Percentiles rank a stretch among this genome's conserved stretches.
These are phyloP conservation scores for Termitomyces sp. DNA, from an alignment of 768 basidiomycete genomes.

Conservation along the genomic window DNA sequence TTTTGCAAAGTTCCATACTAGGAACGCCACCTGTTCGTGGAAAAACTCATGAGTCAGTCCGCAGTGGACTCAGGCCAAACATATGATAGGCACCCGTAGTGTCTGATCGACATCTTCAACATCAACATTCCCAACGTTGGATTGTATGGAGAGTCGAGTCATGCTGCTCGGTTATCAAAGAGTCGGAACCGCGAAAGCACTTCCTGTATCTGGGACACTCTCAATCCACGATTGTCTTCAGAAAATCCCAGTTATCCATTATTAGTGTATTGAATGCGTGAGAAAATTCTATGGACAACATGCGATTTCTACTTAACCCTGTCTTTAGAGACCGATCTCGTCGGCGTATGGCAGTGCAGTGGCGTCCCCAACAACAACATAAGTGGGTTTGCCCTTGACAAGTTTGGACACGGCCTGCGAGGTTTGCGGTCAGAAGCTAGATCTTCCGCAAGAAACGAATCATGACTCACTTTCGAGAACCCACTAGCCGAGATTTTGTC, in stretches of 20 bases:
- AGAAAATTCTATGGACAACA: conserved; percentile 15
- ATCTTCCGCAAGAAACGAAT: not conserved
- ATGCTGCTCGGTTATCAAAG: not conserved
- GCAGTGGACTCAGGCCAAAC: not conserved
- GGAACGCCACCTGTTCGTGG: not conserved
- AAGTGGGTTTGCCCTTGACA: conserved; percentile 75
- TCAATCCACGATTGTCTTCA: not conserved
- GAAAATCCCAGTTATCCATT: conserved; percentile 9
- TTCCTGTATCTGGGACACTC: not conserved
- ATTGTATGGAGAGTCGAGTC: not conserved
- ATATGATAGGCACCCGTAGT: not conserved
- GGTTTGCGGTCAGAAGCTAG: not conserved
- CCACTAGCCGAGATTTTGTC: conserved; percentile 62
- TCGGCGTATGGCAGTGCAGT: conserved; percentile 75
- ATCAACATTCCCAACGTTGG: not conserved
- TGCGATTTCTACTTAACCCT: conserved; percentile 6
- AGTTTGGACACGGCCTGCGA: conserved; percentile 59
- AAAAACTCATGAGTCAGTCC: not conserved
- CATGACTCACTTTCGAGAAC: conserved; percentile 59
- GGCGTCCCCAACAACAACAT: conserved; percentile 80
- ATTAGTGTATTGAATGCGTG: conserved; percentile 10
- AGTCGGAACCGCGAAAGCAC: not conserved
- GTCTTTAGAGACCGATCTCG: conserved; percentile 67
- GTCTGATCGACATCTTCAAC: not conserved
- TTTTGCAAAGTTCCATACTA: not conserved